phyloP scores from a whole-genome alignment of 768 basidiomycete genomes.

The Tulasnella sp. region DNA sequence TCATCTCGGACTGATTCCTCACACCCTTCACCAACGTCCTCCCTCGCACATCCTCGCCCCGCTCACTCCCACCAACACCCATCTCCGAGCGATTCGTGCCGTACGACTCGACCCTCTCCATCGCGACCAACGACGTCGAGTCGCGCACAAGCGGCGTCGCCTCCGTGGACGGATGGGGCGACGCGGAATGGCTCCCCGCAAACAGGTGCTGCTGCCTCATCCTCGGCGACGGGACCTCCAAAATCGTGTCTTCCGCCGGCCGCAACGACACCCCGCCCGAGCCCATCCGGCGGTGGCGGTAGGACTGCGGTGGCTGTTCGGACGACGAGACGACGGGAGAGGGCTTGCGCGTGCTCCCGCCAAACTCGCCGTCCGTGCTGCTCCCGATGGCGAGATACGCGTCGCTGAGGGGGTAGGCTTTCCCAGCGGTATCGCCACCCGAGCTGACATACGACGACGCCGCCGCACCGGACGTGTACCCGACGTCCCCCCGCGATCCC shows the following conservation, averaged over 20 bases:
- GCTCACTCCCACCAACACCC: not conserved
- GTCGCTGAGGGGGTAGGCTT: not conserved
- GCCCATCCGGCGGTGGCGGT: not conserved
- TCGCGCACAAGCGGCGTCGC: not conserved
- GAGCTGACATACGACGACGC: not conserved
- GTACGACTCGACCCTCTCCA: not conserved
- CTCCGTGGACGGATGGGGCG: slow-evolving; percentile 1
- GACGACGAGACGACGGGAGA: not conserved
- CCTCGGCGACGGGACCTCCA: slow-evolving; percentile 1
- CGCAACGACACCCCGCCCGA: not conserved
- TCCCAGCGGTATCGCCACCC: slow-evolving; percentile 7
- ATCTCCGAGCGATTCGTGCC: not conserved
- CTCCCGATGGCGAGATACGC: not conserved
- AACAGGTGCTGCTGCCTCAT: slow-evolving; percentile 1
- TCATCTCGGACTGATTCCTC: not conserved
- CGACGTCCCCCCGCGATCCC: not conserved
- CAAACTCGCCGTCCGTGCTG: slow-evolving; percentile 10
- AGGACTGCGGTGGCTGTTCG: not conserved
- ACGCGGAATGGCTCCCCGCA: slow-evolving; percentile 7
- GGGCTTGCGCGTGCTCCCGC: slow-evolving; percentile 7
- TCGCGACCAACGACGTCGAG: not conserved
- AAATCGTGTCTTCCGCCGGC: slow-evolving; percentile 1
- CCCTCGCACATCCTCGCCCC: slow-evolving; percentile 1
- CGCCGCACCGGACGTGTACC: not conserved
- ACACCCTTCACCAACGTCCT: not conserved